Evolutionary conservation across 2,329 filamentous ascomycete genomes (phyloP).

Genomic region (Colletotrichum sansevieriae): DNA sequence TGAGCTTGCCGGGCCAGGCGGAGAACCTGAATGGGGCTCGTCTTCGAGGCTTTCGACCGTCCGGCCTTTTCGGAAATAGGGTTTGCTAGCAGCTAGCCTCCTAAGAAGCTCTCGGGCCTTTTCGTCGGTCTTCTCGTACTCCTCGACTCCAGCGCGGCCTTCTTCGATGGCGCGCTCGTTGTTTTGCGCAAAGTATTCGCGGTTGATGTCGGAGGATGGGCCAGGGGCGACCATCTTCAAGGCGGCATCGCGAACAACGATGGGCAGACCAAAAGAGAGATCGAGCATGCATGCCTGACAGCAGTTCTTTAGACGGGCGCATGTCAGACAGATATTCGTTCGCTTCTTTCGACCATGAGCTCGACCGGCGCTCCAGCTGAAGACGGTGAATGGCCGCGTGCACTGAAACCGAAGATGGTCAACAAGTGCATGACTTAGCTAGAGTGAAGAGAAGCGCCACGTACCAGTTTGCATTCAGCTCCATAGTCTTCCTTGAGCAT

Average conservation of each 20-base stretch:
- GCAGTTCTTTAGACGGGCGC: conserved; percentile 97
- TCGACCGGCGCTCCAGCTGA: conserved; percentile 93
- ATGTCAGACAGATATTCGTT: conserved; percentile 96
- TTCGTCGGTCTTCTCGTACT: conserved; percentile 97
- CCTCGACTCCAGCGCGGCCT: conserved; percentile 85
- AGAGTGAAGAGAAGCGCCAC: conserved; percentile 24
- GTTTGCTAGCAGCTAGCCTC: conserved; percentile 89
- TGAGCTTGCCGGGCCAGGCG: conserved; percentile 40
- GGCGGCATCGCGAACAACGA: conserved; percentile 94
- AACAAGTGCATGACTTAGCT: conserved; percentile 41
- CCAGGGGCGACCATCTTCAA: conserved; percentile 98
- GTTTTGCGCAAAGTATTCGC: conserved; percentile 98
- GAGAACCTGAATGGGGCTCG: conserved; percentile 48
- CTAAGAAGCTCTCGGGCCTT: conserved; percentile 91
- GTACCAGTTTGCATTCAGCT: conserved; percentile 80
- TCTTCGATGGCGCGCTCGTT: conserved; percentile 97
- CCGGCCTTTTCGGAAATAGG: conserved; percentile 92
- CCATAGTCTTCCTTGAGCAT: conserved; percentile 99
- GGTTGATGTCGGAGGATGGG: conserved; percentile 90
- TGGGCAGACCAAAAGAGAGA: conserved; percentile 93
- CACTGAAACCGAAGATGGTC: conserved; percentile 61
- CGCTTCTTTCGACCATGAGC: conserved; percentile 89
- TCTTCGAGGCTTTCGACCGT: conserved; percentile 71
- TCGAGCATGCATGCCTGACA: conserved; percentile 99
- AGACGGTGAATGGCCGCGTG: conserved; percentile 95